A percentile compares a stretch with the other conserved stretches of the same genome.
Conservation (phyloP, 179 eudicot species). For the Carnegiea gigantea region DNA sequence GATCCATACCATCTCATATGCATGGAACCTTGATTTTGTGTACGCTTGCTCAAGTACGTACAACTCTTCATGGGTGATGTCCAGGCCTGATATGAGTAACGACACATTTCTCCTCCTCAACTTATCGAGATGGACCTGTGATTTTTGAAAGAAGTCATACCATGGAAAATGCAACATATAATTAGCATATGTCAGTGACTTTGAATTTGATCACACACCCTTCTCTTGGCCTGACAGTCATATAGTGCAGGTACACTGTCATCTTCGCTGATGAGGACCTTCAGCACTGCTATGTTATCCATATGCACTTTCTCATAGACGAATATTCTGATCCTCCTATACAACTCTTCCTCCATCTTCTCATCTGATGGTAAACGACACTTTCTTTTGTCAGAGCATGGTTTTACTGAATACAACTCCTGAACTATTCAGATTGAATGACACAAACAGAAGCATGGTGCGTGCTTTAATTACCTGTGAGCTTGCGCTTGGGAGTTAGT, state of each 20-base stretch:
- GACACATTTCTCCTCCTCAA: constrained; percentile 54
- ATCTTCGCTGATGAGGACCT: constrained; percentile 37
- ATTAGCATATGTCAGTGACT: background rate
- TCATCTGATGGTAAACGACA: constrained; percentile 34
- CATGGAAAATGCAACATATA: background rate
- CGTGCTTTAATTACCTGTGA: background rate
- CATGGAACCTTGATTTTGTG: constrained; percentile 43
- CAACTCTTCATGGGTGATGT: constrained; percentile 53
- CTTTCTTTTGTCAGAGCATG: background rate
- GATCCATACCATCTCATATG: constrained; percentile 53
- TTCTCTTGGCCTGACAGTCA: constrained; percentile 43
- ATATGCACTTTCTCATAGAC: constrained; percentile 45
- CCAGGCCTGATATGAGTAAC: constrained; percentile 54
- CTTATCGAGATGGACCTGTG: constrained; percentile 49
- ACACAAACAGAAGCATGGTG: too few species aligned
- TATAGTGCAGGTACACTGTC: constrained; percentile 35
- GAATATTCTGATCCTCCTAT: constrained; percentile 21
- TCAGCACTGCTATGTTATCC: constrained; percentile 64
- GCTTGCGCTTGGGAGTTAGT: constrained; percentile 31
- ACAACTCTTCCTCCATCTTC: constrained; percentile 42
- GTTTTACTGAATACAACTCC: too few species aligned
- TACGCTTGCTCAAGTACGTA: constrained; percentile 56
- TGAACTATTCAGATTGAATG: too few species aligned
- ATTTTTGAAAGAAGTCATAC: background rate
- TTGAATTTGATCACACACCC: constrained; percentile 29